A percentile compares a stretch with the other conserved stretches of the same genome.
These are phyloP conservation scores for Vaccinium myrtillus DNA, from an alignment of 148 eudicot species.

Conservation along the genomic window DNA sequence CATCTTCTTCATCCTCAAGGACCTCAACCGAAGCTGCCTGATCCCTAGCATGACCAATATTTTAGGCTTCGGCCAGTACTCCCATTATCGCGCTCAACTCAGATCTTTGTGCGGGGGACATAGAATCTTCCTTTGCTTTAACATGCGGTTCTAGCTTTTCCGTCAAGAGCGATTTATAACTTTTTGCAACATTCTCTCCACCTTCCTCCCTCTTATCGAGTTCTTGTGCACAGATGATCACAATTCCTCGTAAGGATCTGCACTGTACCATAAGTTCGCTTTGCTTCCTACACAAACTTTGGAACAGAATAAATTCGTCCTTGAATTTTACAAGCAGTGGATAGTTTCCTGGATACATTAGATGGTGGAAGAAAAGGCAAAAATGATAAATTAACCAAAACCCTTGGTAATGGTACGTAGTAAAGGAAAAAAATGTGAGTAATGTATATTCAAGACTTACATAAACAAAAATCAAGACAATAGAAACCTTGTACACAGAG, in stretches of 20 bases:
- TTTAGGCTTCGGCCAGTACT: not conserved
- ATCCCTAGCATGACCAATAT: not conserved
- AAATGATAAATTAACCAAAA: too few species aligned
- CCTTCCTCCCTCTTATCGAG: not conserved
- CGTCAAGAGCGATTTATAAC: constrained; percentile 9
- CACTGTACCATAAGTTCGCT: not conserved
- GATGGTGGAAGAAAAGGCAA: too few species aligned
- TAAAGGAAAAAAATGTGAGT: too few species aligned
- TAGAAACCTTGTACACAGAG: too few species aligned
- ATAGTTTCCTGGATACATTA: too few species aligned
- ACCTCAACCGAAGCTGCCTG: not conserved
- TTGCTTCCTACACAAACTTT: not conserved
- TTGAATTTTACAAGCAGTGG: too few species aligned
- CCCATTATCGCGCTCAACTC: not conserved
- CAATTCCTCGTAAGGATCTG: not conserved
- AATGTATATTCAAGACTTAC: too few species aligned
- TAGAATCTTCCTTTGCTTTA: not conserved
- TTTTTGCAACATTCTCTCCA: not conserved
- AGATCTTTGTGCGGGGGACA: not conserved
- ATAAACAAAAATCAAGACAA: too few species aligned
- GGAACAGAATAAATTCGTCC: not conserved
- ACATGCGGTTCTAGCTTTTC: not conserved
- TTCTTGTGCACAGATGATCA: constrained; percentile 5
- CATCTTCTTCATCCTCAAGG: not conserved
- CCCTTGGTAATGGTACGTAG: too few species aligned